Conservation (phyloP, 331 rosid genomes). For the Quercus lobata region DNA sequence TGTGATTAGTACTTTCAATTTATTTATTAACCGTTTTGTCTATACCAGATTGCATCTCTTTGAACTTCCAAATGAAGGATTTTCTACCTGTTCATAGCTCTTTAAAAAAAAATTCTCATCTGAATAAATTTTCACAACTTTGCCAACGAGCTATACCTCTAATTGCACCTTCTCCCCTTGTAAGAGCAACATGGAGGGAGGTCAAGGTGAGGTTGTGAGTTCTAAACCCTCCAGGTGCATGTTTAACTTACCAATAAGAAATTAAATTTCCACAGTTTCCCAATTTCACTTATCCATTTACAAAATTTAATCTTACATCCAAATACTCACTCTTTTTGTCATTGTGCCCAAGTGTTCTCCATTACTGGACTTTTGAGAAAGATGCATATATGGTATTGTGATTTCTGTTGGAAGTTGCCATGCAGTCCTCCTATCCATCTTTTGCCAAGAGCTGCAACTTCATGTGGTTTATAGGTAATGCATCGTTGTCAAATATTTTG, state of each 20-base stretch:
- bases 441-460: neutral
- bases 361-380: neutral
- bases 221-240: no score
- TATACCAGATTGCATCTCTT: neutral
- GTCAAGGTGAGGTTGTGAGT: no score
- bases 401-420: neutral
- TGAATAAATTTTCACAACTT: neutral
- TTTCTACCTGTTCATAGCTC: neutral
- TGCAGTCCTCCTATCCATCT: neutral
- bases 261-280: no score
- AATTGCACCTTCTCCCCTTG: no score
- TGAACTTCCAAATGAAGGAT: neutral
- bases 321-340: neutral
- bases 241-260: no score
- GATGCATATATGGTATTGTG: neutral
- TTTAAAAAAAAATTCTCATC: neutral
- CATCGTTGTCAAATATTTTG: neutral
- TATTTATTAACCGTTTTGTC: neutral
- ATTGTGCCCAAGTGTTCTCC: neutral
- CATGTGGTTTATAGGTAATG: neutral
- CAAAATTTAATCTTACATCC: neutral
- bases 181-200: no score
- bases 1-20: neutral
- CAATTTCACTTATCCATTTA: neutral
- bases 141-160: no score